Base-by-base conservation (phyloP, 2,329 filamentous ascomycete genomes). In the Leptographium wingfieldii region DNA sequence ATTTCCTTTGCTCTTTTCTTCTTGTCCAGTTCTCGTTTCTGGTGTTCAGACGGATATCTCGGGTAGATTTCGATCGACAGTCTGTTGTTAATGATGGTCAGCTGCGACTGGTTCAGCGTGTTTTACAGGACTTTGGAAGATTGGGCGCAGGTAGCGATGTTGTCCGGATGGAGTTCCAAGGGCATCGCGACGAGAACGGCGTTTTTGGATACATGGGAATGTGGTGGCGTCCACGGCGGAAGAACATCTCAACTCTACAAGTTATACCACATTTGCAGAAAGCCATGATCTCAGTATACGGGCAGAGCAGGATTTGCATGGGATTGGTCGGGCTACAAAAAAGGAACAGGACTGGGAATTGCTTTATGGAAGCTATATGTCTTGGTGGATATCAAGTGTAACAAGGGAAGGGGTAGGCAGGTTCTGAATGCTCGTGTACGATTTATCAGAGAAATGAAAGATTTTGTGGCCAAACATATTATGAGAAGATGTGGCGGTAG, bases 201-300 rank as follows among this genome's bases (percentile, higher is more conserved):
- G 35, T 52, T 33, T 35, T 51, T 31, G 33, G 57, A 52, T 52
- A 46, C 33, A 27, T 53, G 53, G 61, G 46, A 63, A 62, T 53
- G 64, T 64, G 58, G 66, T 59, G 61, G 65, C 67, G 54, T 38
- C 59, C 59, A 57, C 64, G 74, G 78, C 74, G 77, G 70, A 73
- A 78, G 70, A 73, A 70, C 76, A 61, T 76, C 77, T 77, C 77
- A 74, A 76, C 77, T 79, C 74, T 71, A 70, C 71, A 75, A 70
- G 71, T 75, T 72, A 72, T 65, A 69, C 58, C 52, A 58, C 19
- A 58, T 64, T 68, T 43, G 35, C 54, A 55, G 48, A 25, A 46
- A 60, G 59, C 59, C 55, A 60, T 60, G 35, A 54, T 55, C n/a
- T 59, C 40, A 54, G 29, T 54, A 66, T 63, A 62, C 59, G 16